phyloP scores from a whole-genome alignment of 1,139 yeast genomes.

The Nadsonia starkeyi-henricii region DNA sequence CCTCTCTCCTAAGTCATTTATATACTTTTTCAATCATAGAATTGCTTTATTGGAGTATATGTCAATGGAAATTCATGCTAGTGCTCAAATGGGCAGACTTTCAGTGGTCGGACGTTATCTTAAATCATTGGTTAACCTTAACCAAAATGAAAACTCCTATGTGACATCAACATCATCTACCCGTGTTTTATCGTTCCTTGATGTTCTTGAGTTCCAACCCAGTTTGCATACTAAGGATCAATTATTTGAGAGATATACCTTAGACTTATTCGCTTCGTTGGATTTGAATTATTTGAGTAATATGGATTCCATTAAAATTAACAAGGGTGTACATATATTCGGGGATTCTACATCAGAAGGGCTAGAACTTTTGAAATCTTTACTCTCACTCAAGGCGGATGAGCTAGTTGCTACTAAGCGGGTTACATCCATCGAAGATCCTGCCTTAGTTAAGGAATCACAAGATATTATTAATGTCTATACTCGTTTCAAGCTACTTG shows the following conservation, averaged over 20 bases:
- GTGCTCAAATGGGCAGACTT: slow-evolving; percentile 37
- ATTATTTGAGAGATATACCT: neutral
- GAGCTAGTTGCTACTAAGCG: slow-evolving; percentile 14
- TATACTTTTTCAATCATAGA: slow-evolving; percentile 50
- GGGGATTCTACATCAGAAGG: neutral
- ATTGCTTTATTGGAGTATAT: slow-evolving; percentile 49
- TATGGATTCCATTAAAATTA: neutral
- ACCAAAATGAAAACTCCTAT: slow-evolving; percentile 7
- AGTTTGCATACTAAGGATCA: neutral
- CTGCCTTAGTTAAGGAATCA: slow-evolving; percentile 11
- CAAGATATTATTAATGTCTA: slow-evolving; percentile 10
- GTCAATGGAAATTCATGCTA: slow-evolving; percentile 57
- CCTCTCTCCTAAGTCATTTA: slow-evolving; percentile 36
- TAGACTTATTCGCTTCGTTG: neutral
- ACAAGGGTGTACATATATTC: neutral
- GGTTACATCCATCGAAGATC: slow-evolving; percentile 12
- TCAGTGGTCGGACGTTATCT: slow-evolving; percentile 44
- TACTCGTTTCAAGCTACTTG: slow-evolving; percentile 10
- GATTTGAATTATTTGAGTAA: neutral
- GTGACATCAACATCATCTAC: slow-evolving; percentile 26
- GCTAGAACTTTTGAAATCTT: slow-evolving; percentile 11
- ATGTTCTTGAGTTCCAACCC: slow-evolving; percentile 46
- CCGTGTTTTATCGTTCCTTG: slow-evolving; percentile 52
- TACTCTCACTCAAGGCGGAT: slow-evolving; percentile 17
- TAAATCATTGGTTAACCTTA: slow-evolving; percentile 33